A percentile compares a stretch with the other conserved stretches of the same genome.
Conservation (phyloP, 768 basidiomycete genomes). For the Chalciporus piperatus region DNA sequence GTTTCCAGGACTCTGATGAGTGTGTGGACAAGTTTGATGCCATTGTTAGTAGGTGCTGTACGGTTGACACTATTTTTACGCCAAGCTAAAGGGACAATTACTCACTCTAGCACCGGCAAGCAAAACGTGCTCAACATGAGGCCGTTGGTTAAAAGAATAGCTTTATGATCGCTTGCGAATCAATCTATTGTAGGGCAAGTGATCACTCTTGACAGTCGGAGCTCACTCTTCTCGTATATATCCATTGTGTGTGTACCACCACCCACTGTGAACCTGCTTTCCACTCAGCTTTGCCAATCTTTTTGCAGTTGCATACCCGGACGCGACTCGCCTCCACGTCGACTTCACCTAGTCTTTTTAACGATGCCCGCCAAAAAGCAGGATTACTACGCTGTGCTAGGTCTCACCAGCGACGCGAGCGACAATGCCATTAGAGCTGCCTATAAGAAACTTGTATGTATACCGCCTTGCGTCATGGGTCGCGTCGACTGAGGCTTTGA, state of each 20-base stretch:
- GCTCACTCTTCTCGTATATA: constrained; percentile 28
- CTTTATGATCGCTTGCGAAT: constrained; percentile 25
- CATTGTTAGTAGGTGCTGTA: constrained; percentile 4
- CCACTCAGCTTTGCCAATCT: constrained; percentile 5
- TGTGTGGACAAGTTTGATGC: too few species aligned
- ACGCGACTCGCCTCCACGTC: constrained; percentile 11
- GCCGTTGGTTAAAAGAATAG: constrained; percentile 18
- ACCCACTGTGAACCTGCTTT: constrained; percentile 5
- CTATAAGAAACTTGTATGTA: constrained; percentile 58
- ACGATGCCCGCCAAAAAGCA: constrained; percentile 29
- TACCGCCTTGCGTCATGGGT: constrained; percentile 17
- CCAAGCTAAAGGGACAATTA: constrained; percentile 27
- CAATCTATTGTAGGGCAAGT: constrained; percentile 14
- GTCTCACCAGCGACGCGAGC: constrained; percentile 42
- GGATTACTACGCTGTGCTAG: constrained; percentile 42
- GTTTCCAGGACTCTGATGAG: neutral
- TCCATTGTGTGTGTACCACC: constrained; percentile 13
- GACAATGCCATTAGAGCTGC: constrained; percentile 55
- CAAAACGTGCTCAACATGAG: constrained; percentile 35
- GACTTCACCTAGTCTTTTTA: constrained; percentile 10
- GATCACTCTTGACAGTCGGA: constrained; percentile 25
- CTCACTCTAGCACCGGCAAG: constrained; percentile 27
- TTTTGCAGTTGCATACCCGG: constrained; percentile 7
- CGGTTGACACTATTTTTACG: constrained; percentile 15
- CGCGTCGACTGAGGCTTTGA: constrained; percentile 16